These are phyloP conservation scores for Globisporangium irregulare DNA, from an alignment of 352 stramenopile genomes.

Conservation along the genomic window DNA sequence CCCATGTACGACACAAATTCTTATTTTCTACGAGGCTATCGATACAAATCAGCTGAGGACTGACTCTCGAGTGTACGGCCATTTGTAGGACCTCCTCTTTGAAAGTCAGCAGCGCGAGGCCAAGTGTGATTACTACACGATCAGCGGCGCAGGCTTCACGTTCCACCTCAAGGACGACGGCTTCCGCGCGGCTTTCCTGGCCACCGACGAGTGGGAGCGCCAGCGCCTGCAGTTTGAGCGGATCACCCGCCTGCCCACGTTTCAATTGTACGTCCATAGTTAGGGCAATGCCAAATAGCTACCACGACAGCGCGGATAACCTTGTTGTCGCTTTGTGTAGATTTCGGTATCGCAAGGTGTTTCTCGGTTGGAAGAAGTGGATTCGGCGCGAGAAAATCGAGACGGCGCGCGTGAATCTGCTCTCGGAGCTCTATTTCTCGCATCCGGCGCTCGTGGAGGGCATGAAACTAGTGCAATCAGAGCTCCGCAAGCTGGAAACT, in stretches of 20 bases:
- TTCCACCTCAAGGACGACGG: slow-evolving; percentile 55
- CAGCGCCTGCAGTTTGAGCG: slow-evolving; percentile 45
- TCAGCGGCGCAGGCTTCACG: slow-evolving; percentile 52
- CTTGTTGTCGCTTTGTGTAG: slow-evolving; percentile 18
- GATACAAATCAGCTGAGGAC: not conserved
- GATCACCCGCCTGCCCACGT: slow-evolving; percentile 36
- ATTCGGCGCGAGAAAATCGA: slow-evolving; percentile 41
- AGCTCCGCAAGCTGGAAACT: slow-evolving; percentile 30
- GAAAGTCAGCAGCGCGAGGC: slow-evolving; percentile 27
- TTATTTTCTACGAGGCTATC: not conserved
- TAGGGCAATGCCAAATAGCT: not conserved
- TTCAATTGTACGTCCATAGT: slow-evolving; percentile 36
- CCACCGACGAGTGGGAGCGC: slow-evolving; percentile 44
- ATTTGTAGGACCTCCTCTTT: slow-evolving; percentile 3
- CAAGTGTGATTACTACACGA: slow-evolving; percentile 69
- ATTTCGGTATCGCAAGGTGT: slow-evolving; percentile 70
- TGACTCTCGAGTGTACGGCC: not conserved
- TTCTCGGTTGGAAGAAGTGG: slow-evolving; percentile 55
- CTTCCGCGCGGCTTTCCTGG: slow-evolving; percentile 41
- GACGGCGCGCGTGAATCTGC: slow-evolving; percentile 33
- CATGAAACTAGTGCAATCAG: slow-evolving; percentile 29
- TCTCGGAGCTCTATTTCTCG: slow-evolving; percentile 52
- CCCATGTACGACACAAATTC: slow-evolving; percentile 34
- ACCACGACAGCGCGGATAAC: not conserved
- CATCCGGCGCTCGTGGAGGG: slow-evolving; percentile 31